These are phyloP conservation scores for Exophiala spinifera DNA, from an alignment of 2,329 filamentous ascomycete species.

Conservation along the genomic window DNA sequence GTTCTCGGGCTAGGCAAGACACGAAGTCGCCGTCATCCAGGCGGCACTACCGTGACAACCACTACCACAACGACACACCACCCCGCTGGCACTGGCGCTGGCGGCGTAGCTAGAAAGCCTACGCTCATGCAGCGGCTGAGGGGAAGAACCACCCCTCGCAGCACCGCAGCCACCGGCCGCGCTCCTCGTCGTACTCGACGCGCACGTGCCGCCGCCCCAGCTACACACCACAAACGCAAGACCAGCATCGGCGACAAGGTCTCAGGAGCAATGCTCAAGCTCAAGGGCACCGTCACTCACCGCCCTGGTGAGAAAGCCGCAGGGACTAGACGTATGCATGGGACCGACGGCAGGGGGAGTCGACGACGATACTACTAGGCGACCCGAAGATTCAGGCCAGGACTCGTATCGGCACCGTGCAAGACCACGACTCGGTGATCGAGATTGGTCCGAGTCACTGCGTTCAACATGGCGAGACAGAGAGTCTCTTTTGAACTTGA, in stretches of 20 bases:
- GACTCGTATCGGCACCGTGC: neutral
- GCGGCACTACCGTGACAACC: constrained; percentile 21
- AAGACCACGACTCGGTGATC: neutral
- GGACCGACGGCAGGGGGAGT: constrained; percentile 63
- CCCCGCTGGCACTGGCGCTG: constrained; percentile 3
- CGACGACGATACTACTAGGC: constrained; percentile 26
- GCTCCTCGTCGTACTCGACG: constrained; percentile 27
- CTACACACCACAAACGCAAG: constrained; percentile 62
- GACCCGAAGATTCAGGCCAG: neutral
- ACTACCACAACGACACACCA: constrained; percentile 20
- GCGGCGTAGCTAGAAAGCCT: constrained; percentile 40
- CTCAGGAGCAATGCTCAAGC: constrained; percentile 69
- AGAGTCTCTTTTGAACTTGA: constrained; percentile 13
- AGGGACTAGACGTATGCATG: constrained; percentile 69
- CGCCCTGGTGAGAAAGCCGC: constrained; percentile 73
- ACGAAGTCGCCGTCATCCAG: constrained; percentile 9
- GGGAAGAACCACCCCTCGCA: constrained; percentile 39
- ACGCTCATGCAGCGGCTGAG: constrained; percentile 55
- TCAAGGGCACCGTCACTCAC: constrained; percentile 67
- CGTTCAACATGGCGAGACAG: constrained; percentile 18
- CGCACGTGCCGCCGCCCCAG: constrained; percentile 5
- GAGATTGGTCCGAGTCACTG: constrained; percentile 14
- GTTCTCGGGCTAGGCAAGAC: constrained; percentile 13
- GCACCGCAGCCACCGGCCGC: constrained; percentile 44
- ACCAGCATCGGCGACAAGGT: constrained; percentile 72